Evolutionary conservation across 2,329 filamentous ascomycete genomes (phyloP), one percentile per base, ranked within the genome.

Genomic region (Xylogone sp.): DNA sequence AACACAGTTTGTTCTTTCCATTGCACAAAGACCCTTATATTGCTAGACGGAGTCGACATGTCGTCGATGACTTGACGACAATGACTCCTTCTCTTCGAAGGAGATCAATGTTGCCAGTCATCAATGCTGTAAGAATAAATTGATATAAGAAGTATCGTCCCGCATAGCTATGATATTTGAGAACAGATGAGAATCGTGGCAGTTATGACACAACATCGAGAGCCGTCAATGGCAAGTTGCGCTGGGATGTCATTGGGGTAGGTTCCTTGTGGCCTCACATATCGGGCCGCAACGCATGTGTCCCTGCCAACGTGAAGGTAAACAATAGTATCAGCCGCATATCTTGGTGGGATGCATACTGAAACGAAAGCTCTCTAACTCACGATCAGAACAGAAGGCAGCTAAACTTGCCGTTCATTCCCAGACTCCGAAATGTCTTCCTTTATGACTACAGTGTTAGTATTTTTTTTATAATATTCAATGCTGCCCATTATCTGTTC

Each of bases 1-100:
- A 97, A 99, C 63, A 99, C 90, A 56, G 89, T 92, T 69, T 93
- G 86, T 67, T 96, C 89, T 69, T 90, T 87, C 88, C 93, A 99
- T 74, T 87, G 86, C 70, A 99, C 90, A 69, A 93, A 96, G 71
- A 97, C 93, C 70, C 92, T 88, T 68, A 99, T 90, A 75, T 95
- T 93, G 72, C 78, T 82, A 67, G 74, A 72, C 69, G 76, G 75
- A 56, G 67, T 60, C 51, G 64, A 66, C 62, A 66, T 67, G 50
- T 63, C 58, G 58, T 39, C 34, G 34, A 46, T 52, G 52, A 55
- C 42, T 49, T 22, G 49, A 46, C 53, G 46, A 52, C 45, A 52
- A 50, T 47, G 29, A 48, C 58, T 62, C 61, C 62, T 61, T 61
- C 60, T 55, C 56, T 53, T 60, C 53, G 62, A 64, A 62, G 59